Evolutionary conservation across 1,139 yeast species (phyloP), one percentile per base, ranked within the genome.

Genomic region (Zygosaccharomyces pseudobailii): DNA sequence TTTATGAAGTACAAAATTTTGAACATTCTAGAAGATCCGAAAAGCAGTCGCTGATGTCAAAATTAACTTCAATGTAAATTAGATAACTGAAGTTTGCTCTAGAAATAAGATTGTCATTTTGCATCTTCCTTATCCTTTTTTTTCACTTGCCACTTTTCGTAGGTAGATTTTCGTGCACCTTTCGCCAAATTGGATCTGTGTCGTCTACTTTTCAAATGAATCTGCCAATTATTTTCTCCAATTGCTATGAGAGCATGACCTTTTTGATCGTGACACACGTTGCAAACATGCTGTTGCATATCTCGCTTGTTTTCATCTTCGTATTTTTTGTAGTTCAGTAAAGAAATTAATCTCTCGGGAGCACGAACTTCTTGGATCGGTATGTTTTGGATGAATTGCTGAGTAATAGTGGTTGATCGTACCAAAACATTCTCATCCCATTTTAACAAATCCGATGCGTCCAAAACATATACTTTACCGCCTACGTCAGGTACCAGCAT

Each of bases 271-370:
- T 67, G 69, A 62, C 98, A 92, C 1, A 74, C 66, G 0, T 77
- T 77, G 63, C 98, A 92, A 9, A 67, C 68, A 55, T 70, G 78
- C 52, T 88, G 94, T 48, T 78, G 74, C 95, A 95, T 87, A 53
- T 82, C 72, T 19, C 25, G 41, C 23, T 38, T 31, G 13, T 25
- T 27, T 19, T 20, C 13, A 61, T 44, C 44, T n/a, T 55, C 48
- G 13, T 55, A 45, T 32, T 55, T 51, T 65, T 58, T 38, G 8
- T 28, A 9, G 49, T 55, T 42, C n/a, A 76, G 51, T 20, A 79
- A 56, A 1, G 63, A 58, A 28, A 60, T 55, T 10, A 82, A 63
- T 2, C 69, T 65, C 0, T 57, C 63, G 0, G 92, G 87, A 0
- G 78, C 73, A 40, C 75, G 68, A 3, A 57, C 52, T 57, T 48